Conservation (phyloP, 306 rosid species). For the Rosa multiflora region DNA sequence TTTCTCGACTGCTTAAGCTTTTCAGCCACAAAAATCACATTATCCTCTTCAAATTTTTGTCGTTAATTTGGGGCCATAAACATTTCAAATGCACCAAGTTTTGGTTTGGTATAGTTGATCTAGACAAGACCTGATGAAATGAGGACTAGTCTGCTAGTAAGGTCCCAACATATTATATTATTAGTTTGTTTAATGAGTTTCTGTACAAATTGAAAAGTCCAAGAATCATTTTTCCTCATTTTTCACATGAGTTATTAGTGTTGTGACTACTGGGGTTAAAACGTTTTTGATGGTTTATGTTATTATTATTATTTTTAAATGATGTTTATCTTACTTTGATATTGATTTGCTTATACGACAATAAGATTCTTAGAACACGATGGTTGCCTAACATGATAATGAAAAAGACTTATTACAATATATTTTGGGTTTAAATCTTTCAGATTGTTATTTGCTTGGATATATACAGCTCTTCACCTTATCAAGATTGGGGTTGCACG, state of each 20-base stretch:
- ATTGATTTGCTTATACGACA: no score
- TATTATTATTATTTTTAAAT: no score
- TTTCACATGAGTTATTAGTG: neutral
- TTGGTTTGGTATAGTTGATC: neutral
- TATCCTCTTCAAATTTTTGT: neutral
- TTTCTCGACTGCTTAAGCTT: neutral
- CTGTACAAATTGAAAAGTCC: neutral
- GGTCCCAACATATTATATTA: neutral
- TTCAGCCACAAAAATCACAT: neutral
- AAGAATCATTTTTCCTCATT: no score
- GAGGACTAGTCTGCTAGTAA: neutral
- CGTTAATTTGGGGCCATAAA: neutral
- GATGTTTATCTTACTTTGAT: no score
- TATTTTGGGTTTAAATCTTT: no score
- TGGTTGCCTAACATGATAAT: no score
- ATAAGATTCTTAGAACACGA: no score
- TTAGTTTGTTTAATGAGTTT: neutral
- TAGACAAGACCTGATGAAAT: neutral
- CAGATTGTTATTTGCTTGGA: no score
- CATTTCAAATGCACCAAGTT: neutral
- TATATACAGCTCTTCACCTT: no score
- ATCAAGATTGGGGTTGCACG: no score
- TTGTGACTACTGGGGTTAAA: neutral
- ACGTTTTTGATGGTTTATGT: neutral
- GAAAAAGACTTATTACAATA: no score